Evolutionary conservation across 2,329 filamentous ascomycete species (phyloP), one percentile per base, ranked within the genome.

Genomic region (Alternaria angustiovoidea): DNA sequence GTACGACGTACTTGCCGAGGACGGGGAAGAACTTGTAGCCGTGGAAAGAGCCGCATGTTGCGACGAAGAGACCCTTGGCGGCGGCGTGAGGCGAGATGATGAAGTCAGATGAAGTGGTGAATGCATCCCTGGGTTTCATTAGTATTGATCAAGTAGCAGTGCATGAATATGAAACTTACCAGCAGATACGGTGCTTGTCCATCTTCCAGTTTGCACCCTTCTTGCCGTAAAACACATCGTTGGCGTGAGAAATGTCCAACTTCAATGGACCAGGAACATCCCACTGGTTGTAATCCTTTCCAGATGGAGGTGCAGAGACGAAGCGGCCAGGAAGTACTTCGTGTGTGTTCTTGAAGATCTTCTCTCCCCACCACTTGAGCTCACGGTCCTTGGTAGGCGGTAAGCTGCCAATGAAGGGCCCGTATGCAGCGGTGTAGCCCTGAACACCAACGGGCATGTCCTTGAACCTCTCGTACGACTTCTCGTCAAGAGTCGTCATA

Each of bases 111-210:
- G 81, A 80, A 1, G 83, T 82, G 0, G 83, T 86, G 66, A 89
- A 86, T 9, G 87, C 88, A 64, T 90, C 88, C 88, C 88, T 90
- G 55, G 3, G 18, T 5, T 3, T n/a, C 36, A 26, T 69, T 58
- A 66, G 57, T 49, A 51, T 5, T 30, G 7, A 9, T 16, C 4
- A 9, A 12, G 4, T 1, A 41, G 4, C 2, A 11, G 2, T 5
- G 5, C 0, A 3, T 8, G 12, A 22, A 16, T 6, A 39, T 54
- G 2, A 34, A 14, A 54, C 70, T 75, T 75, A 89, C 88, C 88
- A 91, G 82, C 88, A 90, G 59, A 90, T 86, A 6, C 88, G 83
- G 69, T 89, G 84, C 69, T 88, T 86, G 57, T 84, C 84, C 75
- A 88, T 83, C 63, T 85, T 83, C 87, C 86, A 89, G 43, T 77